Base-by-base conservation (phyloP, 2,329 filamentous ascomycete species). In the Claviceps lovelessii region DNA sequence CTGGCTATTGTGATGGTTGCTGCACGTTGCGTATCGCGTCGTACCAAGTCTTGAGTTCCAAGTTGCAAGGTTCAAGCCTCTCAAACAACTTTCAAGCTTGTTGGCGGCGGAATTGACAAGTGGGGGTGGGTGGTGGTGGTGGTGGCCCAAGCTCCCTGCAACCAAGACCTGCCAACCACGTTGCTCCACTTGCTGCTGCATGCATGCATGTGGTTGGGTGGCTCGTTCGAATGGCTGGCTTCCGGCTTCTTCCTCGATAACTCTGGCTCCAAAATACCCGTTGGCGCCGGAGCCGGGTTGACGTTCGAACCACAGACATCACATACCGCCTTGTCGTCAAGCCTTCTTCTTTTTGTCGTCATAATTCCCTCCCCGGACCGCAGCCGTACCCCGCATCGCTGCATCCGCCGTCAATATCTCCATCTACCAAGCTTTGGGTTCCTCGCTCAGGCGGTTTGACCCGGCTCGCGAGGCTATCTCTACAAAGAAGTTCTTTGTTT, bases 121-220 rank as follows among this genome's bases (percentile, higher is more conserved):
- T 51, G 51, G 37, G 37, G 51, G 39, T 37, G 31, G 31, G 4
- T 23, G 5, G 42, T 49, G 47, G 31, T 31, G 51, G 39, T 37
- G 41, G 29, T 52, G 54, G 50, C 42, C 46, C 47, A 37, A 53
- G 54, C 54, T 50, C 53, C 41, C 42, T 41, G 37, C 52, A 49
- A 42, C 17, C 39, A 41, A 41, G 39, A 41, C 39, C 15, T 23
- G 42, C 19, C 39, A 41, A 41, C 39, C 39, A n/a, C 17, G 39
- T n/a, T 41, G 15, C 17, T 41, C 8, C 15, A 15, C 44, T 46
- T 35, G 39, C 39, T 23, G 46, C 15, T 50, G 28, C 23, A 42
- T 50, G 28, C 23, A 33, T 13, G 37, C 13, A 15, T 39, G 37
- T 39, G 37, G 37, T 15, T 39, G 37, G 37, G 2, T 39, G 11